Conservation (phyloP, 345 rosid species). For the Rhizophora apiculata region DNA sequence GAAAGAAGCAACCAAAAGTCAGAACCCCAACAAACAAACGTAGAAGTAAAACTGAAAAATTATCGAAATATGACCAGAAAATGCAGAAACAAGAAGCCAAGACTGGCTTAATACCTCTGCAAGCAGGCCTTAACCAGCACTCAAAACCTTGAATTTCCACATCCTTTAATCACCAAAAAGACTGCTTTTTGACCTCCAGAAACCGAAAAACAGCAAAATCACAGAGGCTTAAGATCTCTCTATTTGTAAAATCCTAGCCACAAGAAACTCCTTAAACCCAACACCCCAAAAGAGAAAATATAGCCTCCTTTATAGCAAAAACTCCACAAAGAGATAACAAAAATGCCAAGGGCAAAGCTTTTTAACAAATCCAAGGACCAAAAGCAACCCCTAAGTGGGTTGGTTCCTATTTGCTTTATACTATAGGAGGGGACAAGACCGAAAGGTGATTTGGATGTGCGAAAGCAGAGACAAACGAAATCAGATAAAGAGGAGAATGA, state of each 20-base stretch:
- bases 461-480: neutral
- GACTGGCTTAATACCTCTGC: neutral
- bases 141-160: slow-evolving; percentile 31
- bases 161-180: slow-evolving; percentile 22
- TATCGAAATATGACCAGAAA: slow-evolving; percentile 2
- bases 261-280: slow-evolving; percentile 21
- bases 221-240: slow-evolving; percentile 8
- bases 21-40: slow-evolving; percentile 4
- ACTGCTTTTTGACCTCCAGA: neutral
- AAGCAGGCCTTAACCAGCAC: slow-evolving; percentile 26
- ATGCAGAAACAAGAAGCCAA: neutral
- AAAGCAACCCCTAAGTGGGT: neutral
- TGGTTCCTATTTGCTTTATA: slow-evolving; percentile 24
- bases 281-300: slow-evolving; percentile 11
- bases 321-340: slow-evolving; percentile 9
- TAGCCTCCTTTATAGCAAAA: slow-evolving; percentile 12
- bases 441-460: neutral
- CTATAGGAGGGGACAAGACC: slow-evolving; percentile 1
- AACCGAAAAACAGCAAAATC: slow-evolving; percentile 8
- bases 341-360: slow-evolving; percentile 9
- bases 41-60: neutral
- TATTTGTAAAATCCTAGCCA: slow-evolving; percentile 8
- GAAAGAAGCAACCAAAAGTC: neutral
- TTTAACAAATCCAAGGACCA: neutral
- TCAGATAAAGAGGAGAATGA: neutral